phyloP scores from a whole-genome alignment of 345 rosid species.

The Eucalyptus virginea region DNA sequence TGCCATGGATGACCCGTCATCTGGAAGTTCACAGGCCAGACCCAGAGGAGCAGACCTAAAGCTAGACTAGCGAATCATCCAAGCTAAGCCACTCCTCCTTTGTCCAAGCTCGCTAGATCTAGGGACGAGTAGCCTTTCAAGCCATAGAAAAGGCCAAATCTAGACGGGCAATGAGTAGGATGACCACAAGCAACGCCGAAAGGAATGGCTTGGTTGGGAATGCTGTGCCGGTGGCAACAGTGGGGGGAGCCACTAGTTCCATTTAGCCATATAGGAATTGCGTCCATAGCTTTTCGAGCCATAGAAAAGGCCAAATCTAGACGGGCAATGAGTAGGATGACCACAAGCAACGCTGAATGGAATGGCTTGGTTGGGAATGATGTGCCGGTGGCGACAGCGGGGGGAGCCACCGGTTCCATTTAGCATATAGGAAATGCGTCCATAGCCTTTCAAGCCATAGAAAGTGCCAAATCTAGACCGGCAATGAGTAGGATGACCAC shows the following conservation, averaged over 20 bases:
- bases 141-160: background rate
- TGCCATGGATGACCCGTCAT: background rate
- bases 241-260: too few species aligned
- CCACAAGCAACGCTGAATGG: background rate
- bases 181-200: background rate
- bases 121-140: background rate
- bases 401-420: too few species aligned
- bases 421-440: background rate
- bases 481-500: background rate
- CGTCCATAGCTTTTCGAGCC: background rate
- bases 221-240: rapidly evolving
- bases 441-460: background rate
- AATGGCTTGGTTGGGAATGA: background rate
- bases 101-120: background rate
- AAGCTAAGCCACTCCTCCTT: background rate
- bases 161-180: background rate
- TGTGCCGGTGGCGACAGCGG: rapidly evolving
- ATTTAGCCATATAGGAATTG: background rate
- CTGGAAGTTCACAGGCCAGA: background rate
- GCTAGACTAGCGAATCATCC: background rate
- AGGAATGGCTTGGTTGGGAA: background rate
- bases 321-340: background rate
- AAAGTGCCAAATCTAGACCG: background rate
- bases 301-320: background rate
- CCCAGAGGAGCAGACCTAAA: background rate